Percentiles rank a stretch among this genome's conserved stretches.
Conservation (phyloP, 257 asterid species). For the Nicotiana undulata region DNA sequence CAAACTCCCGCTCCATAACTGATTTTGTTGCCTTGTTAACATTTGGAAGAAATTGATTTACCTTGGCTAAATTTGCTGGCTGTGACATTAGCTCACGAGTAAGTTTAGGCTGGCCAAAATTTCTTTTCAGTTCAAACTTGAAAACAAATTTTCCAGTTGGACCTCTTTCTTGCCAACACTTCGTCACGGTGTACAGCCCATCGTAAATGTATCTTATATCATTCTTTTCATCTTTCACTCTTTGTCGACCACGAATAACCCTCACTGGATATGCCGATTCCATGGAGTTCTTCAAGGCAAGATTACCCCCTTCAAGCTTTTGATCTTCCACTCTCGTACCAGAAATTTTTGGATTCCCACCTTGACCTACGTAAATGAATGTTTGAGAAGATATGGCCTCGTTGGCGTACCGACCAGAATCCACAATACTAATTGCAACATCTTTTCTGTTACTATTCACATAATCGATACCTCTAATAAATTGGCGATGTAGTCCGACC, state of each 20-base stretch:
- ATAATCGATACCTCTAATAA: slow-evolving; percentile 18
- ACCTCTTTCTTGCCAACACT: slow-evolving; percentile 24
- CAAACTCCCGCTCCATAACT: not conserved
- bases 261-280: slow-evolving; percentile 17
- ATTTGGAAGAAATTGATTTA: not conserved
- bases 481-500: slow-evolving; percentile 23
- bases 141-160: slow-evolving; percentile 14
- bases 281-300: slow-evolving; percentile 31
- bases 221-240: not conserved
- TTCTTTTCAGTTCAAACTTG: slow-evolving; percentile 37
- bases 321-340: slow-evolving; percentile 18
- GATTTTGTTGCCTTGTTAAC: not conserved
- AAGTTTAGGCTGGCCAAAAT: slow-evolving; percentile 22
- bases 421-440: slow-evolving; percentile 22
- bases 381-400: slow-evolving; percentile 8
- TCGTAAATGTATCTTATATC: slow-evolving; percentile 11
- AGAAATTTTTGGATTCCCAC: slow-evolving; percentile 12
- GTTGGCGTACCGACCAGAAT: slow-evolving; percentile 27
- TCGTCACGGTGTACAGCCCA: slow-evolving; percentile 29
- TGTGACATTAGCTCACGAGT: not conserved
- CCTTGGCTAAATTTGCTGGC: not conserved
- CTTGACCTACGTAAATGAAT: slow-evolving; percentile 30
- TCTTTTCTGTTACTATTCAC: not conserved
- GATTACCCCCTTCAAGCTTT: slow-evolving; percentile 25
- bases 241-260: slow-evolving; percentile 19